Evolutionary conservation across 768 basidiomycete species (phyloP).

Genomic region (Pleurotus pulmonarius): DNA sequence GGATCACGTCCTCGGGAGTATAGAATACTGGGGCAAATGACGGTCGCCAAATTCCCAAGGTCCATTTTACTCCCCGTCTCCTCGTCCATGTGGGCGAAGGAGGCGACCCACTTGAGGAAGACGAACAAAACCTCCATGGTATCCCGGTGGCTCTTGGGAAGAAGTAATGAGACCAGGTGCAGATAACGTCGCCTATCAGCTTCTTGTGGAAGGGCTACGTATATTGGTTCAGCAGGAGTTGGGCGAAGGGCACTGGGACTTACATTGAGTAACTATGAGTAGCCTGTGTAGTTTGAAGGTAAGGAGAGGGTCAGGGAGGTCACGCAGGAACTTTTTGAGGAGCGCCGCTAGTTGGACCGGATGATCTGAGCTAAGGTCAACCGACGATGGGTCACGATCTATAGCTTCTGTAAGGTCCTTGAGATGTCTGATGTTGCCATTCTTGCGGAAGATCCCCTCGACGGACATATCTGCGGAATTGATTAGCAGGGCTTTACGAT

Average conservation of each 20-base stretch:
- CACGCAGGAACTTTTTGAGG: constrained; percentile 95
- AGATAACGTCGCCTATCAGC: constrained; percentile 80
- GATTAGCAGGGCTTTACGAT: constrained; percentile 8
- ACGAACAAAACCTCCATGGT: constrained; percentile 98
- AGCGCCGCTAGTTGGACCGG: constrained; percentile 96
- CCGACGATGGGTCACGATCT: constrained; percentile 89
- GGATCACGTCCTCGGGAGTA: constrained; percentile 85
- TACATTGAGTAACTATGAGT: constrained; percentile 85
- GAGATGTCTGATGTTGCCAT: constrained; percentile 92
- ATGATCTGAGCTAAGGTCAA: constrained; percentile 92
- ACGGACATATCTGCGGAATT: constrained; percentile 85
- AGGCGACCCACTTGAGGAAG: constrained; percentile 99
- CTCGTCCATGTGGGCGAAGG: constrained; percentile 96
- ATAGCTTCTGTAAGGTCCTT: constrained; percentile 90
- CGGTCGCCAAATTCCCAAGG: constrained; percentile 89
- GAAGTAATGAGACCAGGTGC: constrained; percentile 78
- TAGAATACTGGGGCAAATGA: constrained; percentile 97
- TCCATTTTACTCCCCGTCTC: constrained; percentile 99
- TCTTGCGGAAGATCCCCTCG: constrained; percentile 98
- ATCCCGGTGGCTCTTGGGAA: constrained; percentile 94
- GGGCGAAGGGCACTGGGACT: constrained; percentile 24
- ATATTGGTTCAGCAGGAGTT: background rate
- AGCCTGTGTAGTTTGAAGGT: constrained; percentile 91
- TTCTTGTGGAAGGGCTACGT: constrained; percentile 65
- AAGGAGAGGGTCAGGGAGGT: constrained; percentile 93